A percentile compares a stretch with the other conserved stretches of the same genome.
phyloP scores from a whole-genome alignment of 164 flowering plant genomes.

The Paratinospora sagittata region DNA sequence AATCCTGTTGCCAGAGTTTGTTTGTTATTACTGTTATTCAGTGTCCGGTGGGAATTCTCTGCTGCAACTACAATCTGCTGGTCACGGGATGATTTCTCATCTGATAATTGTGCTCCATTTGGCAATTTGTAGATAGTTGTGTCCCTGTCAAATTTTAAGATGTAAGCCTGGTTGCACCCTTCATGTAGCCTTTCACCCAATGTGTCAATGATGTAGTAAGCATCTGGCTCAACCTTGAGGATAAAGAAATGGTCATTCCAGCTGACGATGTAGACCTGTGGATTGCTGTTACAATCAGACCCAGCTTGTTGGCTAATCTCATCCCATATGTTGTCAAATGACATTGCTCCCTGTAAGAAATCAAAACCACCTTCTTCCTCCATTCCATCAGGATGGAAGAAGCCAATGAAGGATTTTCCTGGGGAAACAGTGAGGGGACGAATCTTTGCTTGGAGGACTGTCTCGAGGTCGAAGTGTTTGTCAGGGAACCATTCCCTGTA shows the following conservation, averaged over 20 bases:
- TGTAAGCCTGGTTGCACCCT: slow-evolving; percentile 89
- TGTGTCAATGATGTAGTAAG: slow-evolving; percentile 88
- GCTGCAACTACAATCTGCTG: slow-evolving; percentile 28
- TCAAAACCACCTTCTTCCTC: slow-evolving; percentile 68
- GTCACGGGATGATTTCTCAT: slow-evolving; percentile 38
- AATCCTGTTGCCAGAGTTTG: slow-evolving; percentile 15
- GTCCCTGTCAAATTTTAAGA: slow-evolving; percentile 66
- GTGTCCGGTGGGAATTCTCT: slow-evolving; percentile 19
- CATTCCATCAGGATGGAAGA: slow-evolving; percentile 82
- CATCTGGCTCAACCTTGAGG: slow-evolving; percentile 81
- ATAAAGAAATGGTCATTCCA: slow-evolving; percentile 98
- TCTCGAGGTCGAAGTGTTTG: slow-evolving; percentile 94
- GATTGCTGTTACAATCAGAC: slow-evolving; percentile 23
- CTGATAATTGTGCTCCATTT: slow-evolving; percentile 21
- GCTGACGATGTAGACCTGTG: slow-evolving; percentile 71
- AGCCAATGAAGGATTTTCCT: slow-evolving; percentile 78
- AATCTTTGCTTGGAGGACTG: slow-evolving; percentile 81
- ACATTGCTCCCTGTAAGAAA: slow-evolving; percentile 87
- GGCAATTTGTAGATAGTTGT: slow-evolving; percentile 48
- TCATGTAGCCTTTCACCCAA: slow-evolving; percentile 91
- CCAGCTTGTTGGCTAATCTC: slow-evolving; percentile 49
- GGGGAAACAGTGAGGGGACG: slow-evolving; percentile 65
- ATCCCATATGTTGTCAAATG: slow-evolving; percentile 96
- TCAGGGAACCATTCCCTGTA: slow-evolving; percentile 74
- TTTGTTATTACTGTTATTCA: slow-evolving; percentile 12